Conservation (phyloP, 139 green algal genomes). For the Tetraselmis striata region DNA sequence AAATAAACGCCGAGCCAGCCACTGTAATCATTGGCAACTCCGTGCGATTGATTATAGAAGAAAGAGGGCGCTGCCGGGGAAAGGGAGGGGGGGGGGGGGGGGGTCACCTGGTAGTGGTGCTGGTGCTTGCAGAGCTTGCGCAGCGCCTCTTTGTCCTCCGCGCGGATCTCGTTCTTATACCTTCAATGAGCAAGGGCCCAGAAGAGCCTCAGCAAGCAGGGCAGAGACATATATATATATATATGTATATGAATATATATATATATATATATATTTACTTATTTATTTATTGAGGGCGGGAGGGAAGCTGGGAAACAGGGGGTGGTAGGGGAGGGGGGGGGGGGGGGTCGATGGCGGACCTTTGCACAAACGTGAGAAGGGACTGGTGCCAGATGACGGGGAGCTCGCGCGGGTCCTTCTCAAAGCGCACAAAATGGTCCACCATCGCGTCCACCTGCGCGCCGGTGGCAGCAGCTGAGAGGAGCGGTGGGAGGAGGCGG, state of each 20-base stretch:
- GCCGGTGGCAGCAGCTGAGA: constrained; percentile 22
- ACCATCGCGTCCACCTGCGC: constrained; percentile 47
- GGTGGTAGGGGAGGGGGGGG: neutral
- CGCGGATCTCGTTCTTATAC: constrained; percentile 86
- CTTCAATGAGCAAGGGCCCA: neutral
- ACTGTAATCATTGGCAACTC: neutral
- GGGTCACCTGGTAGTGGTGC: constrained; percentile 73
- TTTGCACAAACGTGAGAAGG: constrained; percentile 91
- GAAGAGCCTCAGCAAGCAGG: too few relatives aligned
- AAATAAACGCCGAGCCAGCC: too few relatives aligned
- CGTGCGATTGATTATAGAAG: neutral
- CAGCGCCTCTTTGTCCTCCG: constrained; percentile 73
- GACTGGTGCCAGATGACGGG: constrained; percentile 98
- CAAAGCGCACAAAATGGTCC: constrained; percentile 76
- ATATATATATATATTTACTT: too few relatives aligned
- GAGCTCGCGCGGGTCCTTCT: constrained; percentile 73
- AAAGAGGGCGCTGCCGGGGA: too few relatives aligned
- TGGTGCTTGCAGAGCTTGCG: constrained; percentile 68
- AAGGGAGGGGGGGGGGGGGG: too few relatives aligned
- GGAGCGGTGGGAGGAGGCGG: constrained; percentile 7
- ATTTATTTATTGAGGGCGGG: too few relatives aligned
- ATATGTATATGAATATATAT: too few relatives aligned
- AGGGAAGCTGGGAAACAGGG: too few relatives aligned
- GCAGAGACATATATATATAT: too few relatives aligned
- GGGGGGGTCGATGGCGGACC: constrained; percentile 49